Evolutionary conservation across 306 rosid species (phyloP), one percentile per base, ranked within the genome.

Genomic region (Lagenaria siceraria): DNA sequence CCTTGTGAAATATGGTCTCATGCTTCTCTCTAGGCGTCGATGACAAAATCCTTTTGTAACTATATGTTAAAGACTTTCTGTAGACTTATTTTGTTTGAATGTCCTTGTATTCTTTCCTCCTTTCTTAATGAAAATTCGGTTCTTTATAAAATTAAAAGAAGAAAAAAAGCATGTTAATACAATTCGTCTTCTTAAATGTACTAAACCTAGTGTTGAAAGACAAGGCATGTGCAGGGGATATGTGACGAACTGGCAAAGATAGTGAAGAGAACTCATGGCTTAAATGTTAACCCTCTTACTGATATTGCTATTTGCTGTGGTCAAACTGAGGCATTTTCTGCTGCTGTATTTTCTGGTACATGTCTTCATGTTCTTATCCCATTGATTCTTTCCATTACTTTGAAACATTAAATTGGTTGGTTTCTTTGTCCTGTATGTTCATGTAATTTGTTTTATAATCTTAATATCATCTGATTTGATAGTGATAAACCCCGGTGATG

Each of bases 301-400:
- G 96, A 91, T 59, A 46, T 90, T 58, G 94, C 86, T 56, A 91
- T 93, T 73, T 91, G 92, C 55, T 93, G 97, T 53, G 97, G 98
- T 65, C 96, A 93, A 82, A 82, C 87, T 18, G 98, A 91, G 85
- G 93, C 98, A 7, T 88, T 93, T 77, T 89, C 95, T 1, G 98
- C 96, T 7, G 81, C 95, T 77, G 82, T 86, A 33, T 89, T 93
- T 78, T 90, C 96, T 40, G 84, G 96, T 90, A 77, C 62, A 25
- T n/a, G 17, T 71, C 8, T 10, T 17, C 18, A 24, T 8, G 2
- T 79, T 48, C 53, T 18, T 8, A 22, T 77, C n/a, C 24, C 15
- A 29, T 60, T 9, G 19, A 13, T 42, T 58, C 60, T 38, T 40
- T 62, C 25, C 6, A 14, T 43, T 3, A 51, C 15, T 31, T 15